A percentile compares a stretch with the other conserved stretches of the same genome.
Evolutionary conservation across 225 moss, liverwort and hornwort genomes (phyloP).

Genomic region (Climacium dendroides): DNA sequence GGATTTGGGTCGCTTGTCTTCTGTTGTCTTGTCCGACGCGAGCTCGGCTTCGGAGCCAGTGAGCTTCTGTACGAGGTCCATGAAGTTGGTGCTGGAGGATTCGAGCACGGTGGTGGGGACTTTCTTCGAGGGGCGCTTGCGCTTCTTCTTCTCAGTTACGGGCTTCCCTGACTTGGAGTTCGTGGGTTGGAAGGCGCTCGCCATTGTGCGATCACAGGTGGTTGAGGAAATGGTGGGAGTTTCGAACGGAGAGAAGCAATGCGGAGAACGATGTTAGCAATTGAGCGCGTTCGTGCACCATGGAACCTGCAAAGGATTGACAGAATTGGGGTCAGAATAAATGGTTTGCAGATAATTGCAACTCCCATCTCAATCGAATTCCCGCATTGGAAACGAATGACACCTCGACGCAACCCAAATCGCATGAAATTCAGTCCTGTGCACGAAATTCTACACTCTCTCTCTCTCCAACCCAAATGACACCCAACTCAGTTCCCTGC

Average conservation of each 20-base stretch:
- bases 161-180: not conserved
- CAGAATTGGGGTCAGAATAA: not conserved
- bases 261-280: not conserved
- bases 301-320: slow-evolving; percentile 1
- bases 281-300: not conserved
- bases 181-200: not conserved
- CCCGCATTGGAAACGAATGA: not conserved
- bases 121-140: slow-evolving; percentile 31
- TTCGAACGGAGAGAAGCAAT: not conserved
- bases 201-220: not conserved
- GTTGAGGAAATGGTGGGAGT: not conserved
- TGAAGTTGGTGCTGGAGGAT: slow-evolving; percentile 23
- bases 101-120: slow-evolving; percentile 37
- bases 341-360: not conserved
- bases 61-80: slow-evolving; percentile 34
- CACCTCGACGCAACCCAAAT: not conserved
- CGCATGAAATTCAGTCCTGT: not conserved
- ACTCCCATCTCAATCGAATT: not conserved
- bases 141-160: slow-evolving; percentile 29
- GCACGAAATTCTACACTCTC: not conserved
- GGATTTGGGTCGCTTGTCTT: not conserved
- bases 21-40: not conserved
- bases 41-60: slow-evolving; percentile 18
- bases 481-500: too few species aligned
- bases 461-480: not conserved